These are phyloP conservation scores for Paramyrothecium sp. DNA, from an alignment of 2,329 filamentous ascomycete genomes.

Conservation along the genomic window DNA sequence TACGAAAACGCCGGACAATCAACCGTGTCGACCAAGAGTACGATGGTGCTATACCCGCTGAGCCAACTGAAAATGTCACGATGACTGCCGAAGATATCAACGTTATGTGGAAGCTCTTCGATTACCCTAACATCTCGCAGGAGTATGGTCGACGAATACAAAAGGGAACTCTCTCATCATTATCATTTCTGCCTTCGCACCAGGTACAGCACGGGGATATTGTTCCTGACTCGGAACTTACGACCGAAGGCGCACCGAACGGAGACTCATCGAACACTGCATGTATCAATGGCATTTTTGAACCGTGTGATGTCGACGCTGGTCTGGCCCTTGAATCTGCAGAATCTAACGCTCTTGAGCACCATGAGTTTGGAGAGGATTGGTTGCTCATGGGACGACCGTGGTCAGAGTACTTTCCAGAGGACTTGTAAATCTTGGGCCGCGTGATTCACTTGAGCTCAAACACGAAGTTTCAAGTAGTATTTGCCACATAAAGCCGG, in stretches of 20 bases:
- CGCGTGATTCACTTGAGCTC: neutral
- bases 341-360: neutral
- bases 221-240: neutral
- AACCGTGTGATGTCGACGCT: neutral
- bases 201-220: neutral
- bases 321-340: neutral
- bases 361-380: neutral
- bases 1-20: neutral
- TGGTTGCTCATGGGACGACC: neutral
- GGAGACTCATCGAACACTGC: neutral
- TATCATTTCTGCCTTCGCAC: neutral
- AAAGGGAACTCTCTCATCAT: neutral
- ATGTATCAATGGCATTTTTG: neutral
- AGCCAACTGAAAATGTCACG: neutral
- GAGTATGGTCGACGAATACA: neutral
- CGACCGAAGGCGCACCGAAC: neutral
- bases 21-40: neutral
- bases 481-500: neutral
- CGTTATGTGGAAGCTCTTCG: neutral
- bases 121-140: neutral
- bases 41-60: neutral
- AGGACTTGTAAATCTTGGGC: neutral
- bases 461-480: no score
- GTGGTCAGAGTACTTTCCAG: neutral
- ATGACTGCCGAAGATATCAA: neutral